A percentile compares a stretch with the other conserved stretches of the same genome.
phyloP scores from a whole-genome alignment of 73 alveolate species.

The Breviolum minutum region DNA sequence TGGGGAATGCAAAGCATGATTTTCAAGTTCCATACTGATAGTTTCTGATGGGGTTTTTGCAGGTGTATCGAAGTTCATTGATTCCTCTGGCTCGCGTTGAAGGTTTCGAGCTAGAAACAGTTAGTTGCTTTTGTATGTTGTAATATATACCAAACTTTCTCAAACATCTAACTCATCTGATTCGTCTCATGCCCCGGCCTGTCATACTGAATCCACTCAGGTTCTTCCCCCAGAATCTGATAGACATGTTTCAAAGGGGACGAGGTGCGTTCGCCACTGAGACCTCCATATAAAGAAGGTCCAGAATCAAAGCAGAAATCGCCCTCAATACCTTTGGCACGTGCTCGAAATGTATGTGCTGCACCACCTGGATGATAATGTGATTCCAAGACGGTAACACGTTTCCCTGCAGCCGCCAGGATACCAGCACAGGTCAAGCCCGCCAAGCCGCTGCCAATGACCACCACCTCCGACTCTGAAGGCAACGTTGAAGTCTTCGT shows the following conservation, averaged over 20 bases:
- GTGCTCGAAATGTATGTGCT: slow-evolving; percentile 80
- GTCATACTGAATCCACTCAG: slow-evolving; percentile 93
- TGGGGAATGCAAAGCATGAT: background rate
- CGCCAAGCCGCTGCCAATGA: slow-evolving; percentile 95
- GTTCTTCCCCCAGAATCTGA: slow-evolving; percentile 88
- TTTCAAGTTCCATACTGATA: too few relatives aligned
- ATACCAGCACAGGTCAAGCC: slow-evolving; percentile 95
- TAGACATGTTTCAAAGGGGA: slow-evolving; percentile 94
- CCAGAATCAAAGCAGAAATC: slow-evolving; percentile 93
- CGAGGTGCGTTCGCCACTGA: slow-evolving; percentile 61
- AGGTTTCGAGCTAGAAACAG: too few relatives aligned
- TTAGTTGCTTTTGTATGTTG: background rate
- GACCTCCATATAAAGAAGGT: slow-evolving; percentile 86
- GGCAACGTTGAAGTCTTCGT: background rate
- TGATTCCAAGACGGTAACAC: slow-evolving; percentile 88
- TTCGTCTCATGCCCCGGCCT: background rate
- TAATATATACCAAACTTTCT: too few relatives aligned
- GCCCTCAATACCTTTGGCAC: slow-evolving; percentile 81
- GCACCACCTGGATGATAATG: slow-evolving; percentile 95
- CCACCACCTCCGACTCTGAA: slow-evolving; percentile 86
- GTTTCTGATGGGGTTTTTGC: too few relatives aligned
- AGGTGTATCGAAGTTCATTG: too few relatives aligned
- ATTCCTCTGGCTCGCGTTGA: too few relatives aligned
- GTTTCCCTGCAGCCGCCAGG: slow-evolving; percentile 94
- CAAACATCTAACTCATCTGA: background rate